Percentiles rank a stretch among this genome's conserved stretches.
Conservation (phyloP, 257 asterid genomes). For the Ligustrum vulgare region DNA sequence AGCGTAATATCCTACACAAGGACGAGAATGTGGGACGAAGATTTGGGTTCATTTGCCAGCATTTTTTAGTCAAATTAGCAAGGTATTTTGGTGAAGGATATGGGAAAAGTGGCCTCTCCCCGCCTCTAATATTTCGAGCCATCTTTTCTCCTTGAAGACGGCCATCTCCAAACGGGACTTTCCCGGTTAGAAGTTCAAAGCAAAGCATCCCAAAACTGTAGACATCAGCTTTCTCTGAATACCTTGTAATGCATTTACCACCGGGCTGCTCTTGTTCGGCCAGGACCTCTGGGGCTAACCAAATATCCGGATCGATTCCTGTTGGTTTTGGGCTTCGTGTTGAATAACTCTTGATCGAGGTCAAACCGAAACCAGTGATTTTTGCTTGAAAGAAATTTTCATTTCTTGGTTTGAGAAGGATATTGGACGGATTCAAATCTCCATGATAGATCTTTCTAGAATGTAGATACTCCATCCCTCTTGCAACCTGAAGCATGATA, state of each 20-base stretch:
- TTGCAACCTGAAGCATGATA: constrained; percentile 79
- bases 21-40: constrained; percentile 76
- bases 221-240: constrained; percentile 76
- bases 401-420: constrained; percentile 62
- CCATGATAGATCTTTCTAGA: constrained; percentile 68
- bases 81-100: constrained; percentile 74
- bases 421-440: constrained; percentile 64
- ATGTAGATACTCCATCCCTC: constrained; percentile 92
- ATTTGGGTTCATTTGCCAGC: constrained; percentile 75
- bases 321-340: constrained; percentile 31
- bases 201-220: constrained; percentile 90
- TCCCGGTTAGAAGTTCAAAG: constrained; percentile 75
- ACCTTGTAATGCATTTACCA: constrained; percentile 30
- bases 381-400: constrained; percentile 64
- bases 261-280: constrained; percentile 54
- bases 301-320: constrained; percentile 50
- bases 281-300: constrained; percentile 84
- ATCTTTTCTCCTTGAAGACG: constrained; percentile 78
- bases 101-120: constrained; percentile 88
- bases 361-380: constrained; percentile 59
- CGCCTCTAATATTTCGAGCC: constrained; percentile 68
- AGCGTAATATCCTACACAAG: constrained; percentile 66
- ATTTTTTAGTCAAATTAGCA: constrained; percentile 62
- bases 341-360: constrained; percentile 37
- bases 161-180: constrained; percentile 72